A percentile compares a stretch with the other conserved stretches of the same genome.
Evolutionary conservation across 257 asterid genomes (phyloP).

Genomic region (Prunella vulgaris): DNA sequence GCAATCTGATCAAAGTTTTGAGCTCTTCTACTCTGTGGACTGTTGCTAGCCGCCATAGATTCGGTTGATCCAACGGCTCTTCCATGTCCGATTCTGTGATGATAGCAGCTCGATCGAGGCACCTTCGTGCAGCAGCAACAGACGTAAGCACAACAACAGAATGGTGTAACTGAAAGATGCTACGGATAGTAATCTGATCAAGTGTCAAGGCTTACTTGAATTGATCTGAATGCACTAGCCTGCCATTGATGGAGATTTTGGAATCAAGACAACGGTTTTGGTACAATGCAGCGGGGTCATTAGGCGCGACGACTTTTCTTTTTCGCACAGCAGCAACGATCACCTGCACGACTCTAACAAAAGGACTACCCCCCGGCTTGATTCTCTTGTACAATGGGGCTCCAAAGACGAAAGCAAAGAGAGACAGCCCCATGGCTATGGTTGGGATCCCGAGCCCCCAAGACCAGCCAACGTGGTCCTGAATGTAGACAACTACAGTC

Average conservation of each 20-base stretch:
- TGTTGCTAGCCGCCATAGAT: slow-evolving; percentile 69
- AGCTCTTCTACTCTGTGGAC: slow-evolving; percentile 83
- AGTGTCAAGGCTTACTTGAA: slow-evolving; percentile 55
- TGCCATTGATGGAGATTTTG: slow-evolving; percentile 51
- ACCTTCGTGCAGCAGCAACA: slow-evolving; percentile 30
- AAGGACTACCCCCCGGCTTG: slow-evolving; percentile 82
- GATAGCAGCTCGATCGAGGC: slow-evolving; percentile 71
- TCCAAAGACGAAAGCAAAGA: slow-evolving; percentile 48
- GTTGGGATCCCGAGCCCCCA: slow-evolving; percentile 95
- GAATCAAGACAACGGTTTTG: slow-evolving; percentile 60
- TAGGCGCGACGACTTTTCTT: slow-evolving; percentile 32
- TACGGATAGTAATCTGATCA: too few species aligned
- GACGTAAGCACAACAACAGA: neutral
- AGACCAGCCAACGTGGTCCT: slow-evolving; percentile 78
- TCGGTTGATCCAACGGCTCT: slow-evolving; percentile 31
- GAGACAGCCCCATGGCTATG: slow-evolving; percentile 59
- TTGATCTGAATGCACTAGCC: slow-evolving; percentile 66
- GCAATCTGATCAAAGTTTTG: slow-evolving; percentile 53
- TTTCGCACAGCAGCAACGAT: slow-evolving; percentile 61
- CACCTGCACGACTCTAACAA: slow-evolving; percentile 59
- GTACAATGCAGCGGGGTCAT: slow-evolving; percentile 39
- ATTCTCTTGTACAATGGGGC: slow-evolving; percentile 50
- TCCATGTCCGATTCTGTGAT: slow-evolving; percentile 37
- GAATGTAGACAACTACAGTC: slow-evolving; percentile 73
- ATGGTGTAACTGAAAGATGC: too few species aligned